Base-by-base conservation (phyloP, 2,329 filamentous ascomycete genomes). In the Botrytis hyacinthi region DNA sequence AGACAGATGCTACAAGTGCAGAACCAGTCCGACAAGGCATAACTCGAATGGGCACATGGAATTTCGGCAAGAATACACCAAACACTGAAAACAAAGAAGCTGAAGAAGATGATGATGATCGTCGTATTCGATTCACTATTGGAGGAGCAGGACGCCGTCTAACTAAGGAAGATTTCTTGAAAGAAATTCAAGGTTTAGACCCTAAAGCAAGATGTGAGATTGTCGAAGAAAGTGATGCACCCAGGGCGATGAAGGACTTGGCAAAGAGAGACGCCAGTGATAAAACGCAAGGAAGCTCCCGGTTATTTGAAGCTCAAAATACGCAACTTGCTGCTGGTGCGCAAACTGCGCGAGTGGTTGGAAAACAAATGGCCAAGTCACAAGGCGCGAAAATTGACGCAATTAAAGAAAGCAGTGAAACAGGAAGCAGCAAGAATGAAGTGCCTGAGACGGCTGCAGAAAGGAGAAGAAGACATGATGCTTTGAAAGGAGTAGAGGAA, bases 151-250 rank as follows among this genome's bases (percentile, higher is more conserved):
- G 92, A 9, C 86, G 87, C 75, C 89, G 93, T 66, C 91, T 96
- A 88, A 94, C 88, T 75, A 95, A 95, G 82, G 89, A 91, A 7
- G 92, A 94, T 79, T 95, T 96, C 80, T 89, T 96, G 75, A 85
- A 87, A 65, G 90, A 93, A 80, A 90, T 96, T 79, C 89, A 90
- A 76, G 88, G 90, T 76, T 85, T 95, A 74, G 92, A 95, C 80
- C 87, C 88, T 37, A 89, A 89, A 78, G 89, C 90, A 54, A 83
- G 80, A 59, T 74, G 72, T 37, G 79, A 81, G 57, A 68, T 81
- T n/a, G 74, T 81, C 6, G 74, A 78, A 51, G 71, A 74, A 48
- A 77, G 74, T 51, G 77, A 81, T 73, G 80, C 79, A 26, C 73
- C 79, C 0, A 72, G 70, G n/a, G 74, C 74, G 9, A 77, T 80